phyloP scores from a whole-genome alignment of 2,329 filamentous ascomycete genomes.

The Karstenula rhodostoma region DNA sequence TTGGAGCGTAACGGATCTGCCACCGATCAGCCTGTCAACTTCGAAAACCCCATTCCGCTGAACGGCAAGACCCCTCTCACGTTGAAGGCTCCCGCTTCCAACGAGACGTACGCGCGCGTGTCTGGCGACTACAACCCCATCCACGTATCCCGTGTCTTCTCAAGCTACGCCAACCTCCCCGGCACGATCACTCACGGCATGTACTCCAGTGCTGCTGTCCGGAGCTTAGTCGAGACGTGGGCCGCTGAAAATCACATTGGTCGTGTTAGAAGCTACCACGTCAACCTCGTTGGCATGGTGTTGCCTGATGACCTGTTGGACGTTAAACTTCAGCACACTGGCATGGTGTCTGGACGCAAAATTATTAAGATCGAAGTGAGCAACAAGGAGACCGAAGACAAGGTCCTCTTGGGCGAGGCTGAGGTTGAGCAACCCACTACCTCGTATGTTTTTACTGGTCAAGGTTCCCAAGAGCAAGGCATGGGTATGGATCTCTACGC shows the following conservation, averaged over 20 bases:
- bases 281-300: constrained; percentile 97
- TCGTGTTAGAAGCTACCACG: constrained; percentile 96
- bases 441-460: constrained; percentile 96
- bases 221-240: constrained; percentile 97
- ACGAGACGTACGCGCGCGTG: constrained; percentile 97
- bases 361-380: constrained; percentile 98
- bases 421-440: constrained; percentile 98
- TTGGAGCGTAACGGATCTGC: constrained; percentile 88
- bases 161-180: constrained; percentile 91
- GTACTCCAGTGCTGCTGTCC: constrained; percentile 97
- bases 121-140: constrained; percentile 99
- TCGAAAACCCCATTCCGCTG: constrained; percentile 95
- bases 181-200: constrained; percentile 99
- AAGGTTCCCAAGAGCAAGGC: constrained; percentile 97
- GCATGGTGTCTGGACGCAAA: constrained; percentile 98
- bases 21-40: constrained; percentile 95
- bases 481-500: constrained; percentile 99
- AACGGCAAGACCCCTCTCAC: constrained; percentile 89
- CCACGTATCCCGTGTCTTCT: constrained; percentile 96
- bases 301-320: constrained; percentile 94
- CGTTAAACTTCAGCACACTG: constrained; percentile 94
- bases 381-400: constrained; percentile 96
- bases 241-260: constrained; percentile 98
- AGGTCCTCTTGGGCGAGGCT: constrained; percentile 92
- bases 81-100: constrained; percentile 90